Base-by-base conservation (phyloP, 495 filamentous ascomycete genomes). In the Penicillium simplicissimum region DNA sequence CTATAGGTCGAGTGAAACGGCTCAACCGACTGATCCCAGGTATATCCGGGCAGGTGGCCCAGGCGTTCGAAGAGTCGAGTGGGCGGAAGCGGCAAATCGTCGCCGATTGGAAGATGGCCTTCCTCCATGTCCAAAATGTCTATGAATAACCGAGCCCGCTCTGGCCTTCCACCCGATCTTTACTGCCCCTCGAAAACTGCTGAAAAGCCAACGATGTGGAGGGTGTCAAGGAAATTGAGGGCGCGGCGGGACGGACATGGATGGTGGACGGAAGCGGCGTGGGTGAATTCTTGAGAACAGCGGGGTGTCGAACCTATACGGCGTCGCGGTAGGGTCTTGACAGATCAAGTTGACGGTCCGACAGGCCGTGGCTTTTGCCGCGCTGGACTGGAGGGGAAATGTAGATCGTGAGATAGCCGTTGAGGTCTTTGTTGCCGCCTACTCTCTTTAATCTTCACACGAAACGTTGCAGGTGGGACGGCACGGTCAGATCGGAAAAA, bases 1-100 rank as follows among this genome's bases (percentile, higher is more conserved):
- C 89, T 88, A 73, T 93, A 93, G 61, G 84, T 89, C n/a, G 90
- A 90, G 74, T 92, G 90, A 67, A 89, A 87, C n/a, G 89, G 88
- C 60, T 80, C 81, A 62, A 76, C 74, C 3, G 83, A 79, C 60
- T 89, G 87, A 74, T 92, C 87, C 89, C 90, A 93, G 14, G 82
- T 85, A 71, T 90, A 93, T 33, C 88, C 89, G 28, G 88, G 81
- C 60, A 93, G 76, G 63, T 90, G 85, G 61, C 83, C 81, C 64
- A 93, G 77, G 49, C 90, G 81, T 76, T 92, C 88, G 59, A 88
- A 88, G 52, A 93, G 84, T 60, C 87, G 84, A 59, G 85, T 74
- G 37, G 89, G 88, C 61, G 87, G 86, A 66, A 88, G 84, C 70
- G 87, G 81, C 67, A 85, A 76, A 72, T 89, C 87, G 62, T 89